Evolutionary conservation across 2,329 filamentous ascomycete genomes (phyloP).

Genomic region (Fusarium pilosicola): DNA sequence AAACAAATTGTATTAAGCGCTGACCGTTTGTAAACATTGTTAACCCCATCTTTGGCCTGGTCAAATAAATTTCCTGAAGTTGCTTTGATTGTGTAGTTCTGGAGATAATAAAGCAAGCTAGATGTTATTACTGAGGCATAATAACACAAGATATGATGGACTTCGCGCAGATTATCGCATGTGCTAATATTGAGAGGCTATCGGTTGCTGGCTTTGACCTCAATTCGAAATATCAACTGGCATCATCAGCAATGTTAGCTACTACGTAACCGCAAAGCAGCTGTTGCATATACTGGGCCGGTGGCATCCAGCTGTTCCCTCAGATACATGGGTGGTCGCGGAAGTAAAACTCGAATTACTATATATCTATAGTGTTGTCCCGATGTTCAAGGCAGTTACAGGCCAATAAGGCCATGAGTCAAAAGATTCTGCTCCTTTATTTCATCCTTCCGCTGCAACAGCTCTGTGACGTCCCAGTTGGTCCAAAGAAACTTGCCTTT

Average conservation of each 20-base stretch:
- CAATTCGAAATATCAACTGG: rapidly evolving
- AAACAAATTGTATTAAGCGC: neutral
- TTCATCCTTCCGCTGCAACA: neutral
- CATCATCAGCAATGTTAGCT: too few relatives aligned
- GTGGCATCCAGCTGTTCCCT: neutral
- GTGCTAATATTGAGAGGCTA: too few relatives aligned
- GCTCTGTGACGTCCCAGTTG: conserved; percentile 2
- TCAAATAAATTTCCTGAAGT: neutral
- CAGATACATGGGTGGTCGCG: rapidly evolving
- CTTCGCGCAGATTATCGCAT: too few relatives aligned
- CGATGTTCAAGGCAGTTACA: neutral
- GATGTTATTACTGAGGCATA: rapidly evolving
- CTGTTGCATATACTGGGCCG: too few relatives aligned
- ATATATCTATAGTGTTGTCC: neutral
- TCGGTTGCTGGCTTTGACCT: too few relatives aligned
- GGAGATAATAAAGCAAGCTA: neutral
- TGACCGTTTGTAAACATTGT: neutral
- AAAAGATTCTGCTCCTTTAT: neutral
- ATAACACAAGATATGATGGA: too few relatives aligned
- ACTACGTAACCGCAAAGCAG: too few relatives aligned
- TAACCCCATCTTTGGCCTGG: neutral
- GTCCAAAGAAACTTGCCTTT: conserved; percentile 6
- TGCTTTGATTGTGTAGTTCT: neutral
- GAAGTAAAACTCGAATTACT: neutral
- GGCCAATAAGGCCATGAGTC: neutral